These are phyloP conservation scores for Paraurostyla sp. DNA, from an alignment of 73 alveolate species.

Conservation along the genomic window DNA sequence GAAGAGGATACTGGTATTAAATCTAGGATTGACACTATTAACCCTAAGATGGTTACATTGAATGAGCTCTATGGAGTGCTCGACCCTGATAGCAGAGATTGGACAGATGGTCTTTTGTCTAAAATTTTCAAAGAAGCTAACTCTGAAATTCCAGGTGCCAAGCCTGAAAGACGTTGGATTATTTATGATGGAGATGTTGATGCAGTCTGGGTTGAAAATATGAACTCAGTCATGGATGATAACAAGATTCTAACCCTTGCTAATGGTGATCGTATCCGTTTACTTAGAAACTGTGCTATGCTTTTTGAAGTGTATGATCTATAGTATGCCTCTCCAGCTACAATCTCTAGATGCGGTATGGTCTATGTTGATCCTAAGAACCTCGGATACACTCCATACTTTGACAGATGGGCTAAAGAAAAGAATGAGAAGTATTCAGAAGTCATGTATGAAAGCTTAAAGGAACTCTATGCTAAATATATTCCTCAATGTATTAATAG, in stretches of 20 bases:
- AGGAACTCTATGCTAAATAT: constrained; percentile 77
- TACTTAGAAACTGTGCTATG: constrained; percentile 94
- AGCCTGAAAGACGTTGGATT: constrained; percentile 93
- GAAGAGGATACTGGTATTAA: constrained; percentile 74
- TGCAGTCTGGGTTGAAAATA: constrained; percentile 99
- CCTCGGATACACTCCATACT: constrained; percentile 82
- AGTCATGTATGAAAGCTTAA: constrained; percentile 73
- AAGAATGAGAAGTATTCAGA: constrained; percentile 66
- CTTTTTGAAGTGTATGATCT: constrained; percentile 94
- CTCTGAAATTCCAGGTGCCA: constrained; percentile 79
- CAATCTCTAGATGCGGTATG: constrained; percentile 99
- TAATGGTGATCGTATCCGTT: constrained; percentile 99
- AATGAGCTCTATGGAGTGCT: constrained; percentile 87
- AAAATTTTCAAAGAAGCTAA: constrained; percentile 88
- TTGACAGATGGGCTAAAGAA: constrained; percentile 79
- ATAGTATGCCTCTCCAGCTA: constrained; percentile 99
- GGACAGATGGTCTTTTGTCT: constrained; percentile 97
- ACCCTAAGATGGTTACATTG: constrained; percentile 93
- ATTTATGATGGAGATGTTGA: constrained; percentile 99
- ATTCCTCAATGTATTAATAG: constrained; percentile 84
- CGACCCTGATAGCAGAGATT: constrained; percentile 95
- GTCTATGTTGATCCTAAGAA: constrained; percentile 96
- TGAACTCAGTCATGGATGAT: constrained; percentile 99
- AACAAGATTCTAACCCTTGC: constrained; percentile 97
- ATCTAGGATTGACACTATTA: constrained; percentile 77